Evolutionary conservation across 2,329 filamentous ascomycete genomes (phyloP).

Genomic region (Talaromyces piceae): DNA sequence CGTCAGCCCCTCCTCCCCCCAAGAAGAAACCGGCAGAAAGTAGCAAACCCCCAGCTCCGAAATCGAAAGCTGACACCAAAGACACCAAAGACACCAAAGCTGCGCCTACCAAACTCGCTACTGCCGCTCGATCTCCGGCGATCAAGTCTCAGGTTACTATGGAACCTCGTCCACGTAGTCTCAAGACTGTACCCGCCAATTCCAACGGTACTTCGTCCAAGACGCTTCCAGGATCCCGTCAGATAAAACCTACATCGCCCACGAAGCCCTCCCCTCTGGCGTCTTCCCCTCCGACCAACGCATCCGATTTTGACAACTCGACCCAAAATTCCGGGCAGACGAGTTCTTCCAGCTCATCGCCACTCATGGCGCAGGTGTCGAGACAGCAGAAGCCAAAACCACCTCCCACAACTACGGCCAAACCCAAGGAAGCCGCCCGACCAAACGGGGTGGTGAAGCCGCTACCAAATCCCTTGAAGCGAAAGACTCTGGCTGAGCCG

Average conservation of each 20-base stretch:
- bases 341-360: constrained; percentile 40
- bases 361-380: constrained; percentile 34
- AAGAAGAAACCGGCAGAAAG: constrained; percentile 7
- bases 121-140: constrained; percentile 5
- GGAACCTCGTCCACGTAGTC: constrained; percentile 18
- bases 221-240: constrained; percentile 29
- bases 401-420: neutral
- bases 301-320: constrained; percentile 48
- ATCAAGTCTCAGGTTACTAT: constrained; percentile 10
- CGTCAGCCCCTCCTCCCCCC: constrained; percentile 1
- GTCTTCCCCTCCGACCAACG: constrained; percentile 54
- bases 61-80: constrained; percentile 6
- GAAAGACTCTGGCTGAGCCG: constrained; percentile 32
- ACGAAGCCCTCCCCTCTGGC: constrained; percentile 56
- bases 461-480: constrained; percentile 29
- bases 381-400: constrained; percentile 18
- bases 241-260: constrained; percentile 43
- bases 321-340: constrained; percentile 34
- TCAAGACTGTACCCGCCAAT: constrained; percentile 16
- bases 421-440: constrained; percentile 12
- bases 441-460: constrained; percentile 25
- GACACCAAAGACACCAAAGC: constrained; percentile 5
- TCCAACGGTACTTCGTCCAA: constrained; percentile 29
- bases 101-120: constrained; percentile 4
- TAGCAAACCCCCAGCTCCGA: neutral